Base-by-base conservation (phyloP, 306 rosid genomes). In the Prunus campanulata region DNA sequence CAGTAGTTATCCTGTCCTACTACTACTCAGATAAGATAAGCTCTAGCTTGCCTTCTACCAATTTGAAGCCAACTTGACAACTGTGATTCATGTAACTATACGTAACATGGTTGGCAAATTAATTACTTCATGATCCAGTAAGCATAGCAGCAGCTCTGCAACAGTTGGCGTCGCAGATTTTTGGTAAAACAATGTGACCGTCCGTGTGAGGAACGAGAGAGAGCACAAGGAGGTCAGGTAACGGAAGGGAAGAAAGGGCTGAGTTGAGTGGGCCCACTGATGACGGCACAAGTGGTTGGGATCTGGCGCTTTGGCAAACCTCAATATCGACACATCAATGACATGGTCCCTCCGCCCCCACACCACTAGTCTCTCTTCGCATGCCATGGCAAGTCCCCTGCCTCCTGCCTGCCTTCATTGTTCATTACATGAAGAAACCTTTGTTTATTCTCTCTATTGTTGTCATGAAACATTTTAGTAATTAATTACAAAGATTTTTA, bases 271-370 rank as follows among this genome's bases (percentile, higher is more conserved):
- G 68, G 22, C 66, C 75, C 71, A 48, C 57, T 11, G 27, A 24
- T 24, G 76, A 61, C 47, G 80, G 48, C 63, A 30, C 60, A 4
- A 52, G 66, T 47, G 4, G 71, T 19, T 78, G 77, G 61, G 74
- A 55, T 68, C 79, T 74, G 75, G 83, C 67, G 71, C 30, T 79
- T 61, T 14, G 20, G 22, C 20, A 63, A 15, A 24, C 39, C 30
- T 6, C 44, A 74, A 74, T 65, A 72, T 74, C 49, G 32, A 59
- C 76, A 10, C 71, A 51, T 59, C 70, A 64, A 42, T 55, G 69
- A 39, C 60, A 74, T 42, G 80, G 81, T 78, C 56, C 82, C 82
- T 74, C 12, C 72, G 59, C 70, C 25, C 3, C 60, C 42, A 9
- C 49, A 35, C 76, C 27, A 24, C 11, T 24, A 39, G 44, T 39